These are phyloP conservation scores for Arctostaphylos glauca DNA, from an alignment of 148 eudicot species.

Conservation along the genomic window DNA sequence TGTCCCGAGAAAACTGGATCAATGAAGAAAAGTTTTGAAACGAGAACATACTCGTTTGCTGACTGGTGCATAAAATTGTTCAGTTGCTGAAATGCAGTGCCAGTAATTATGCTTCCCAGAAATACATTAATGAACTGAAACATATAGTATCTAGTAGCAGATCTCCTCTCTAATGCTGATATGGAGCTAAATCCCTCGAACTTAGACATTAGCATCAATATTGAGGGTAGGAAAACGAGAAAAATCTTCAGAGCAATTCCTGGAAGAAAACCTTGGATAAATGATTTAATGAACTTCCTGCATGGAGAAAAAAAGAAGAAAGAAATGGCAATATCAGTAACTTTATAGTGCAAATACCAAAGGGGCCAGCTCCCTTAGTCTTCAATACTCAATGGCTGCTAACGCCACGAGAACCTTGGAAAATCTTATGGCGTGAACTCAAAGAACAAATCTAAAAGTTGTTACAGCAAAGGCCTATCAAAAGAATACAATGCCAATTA, in stretches of 20 bases:
- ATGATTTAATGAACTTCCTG: constrained; percentile 52
- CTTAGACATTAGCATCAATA: constrained; percentile 76
- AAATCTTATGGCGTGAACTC: background rate
- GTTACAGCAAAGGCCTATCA: background rate
- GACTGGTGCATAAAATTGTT: constrained; percentile 55
- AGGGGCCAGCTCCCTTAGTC: too few species aligned
- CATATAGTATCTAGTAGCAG: constrained; percentile 60
- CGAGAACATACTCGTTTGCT: constrained; percentile 51
- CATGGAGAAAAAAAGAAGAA: constrained; percentile 11
- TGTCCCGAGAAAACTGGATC: background rate
- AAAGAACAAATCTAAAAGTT: background rate
- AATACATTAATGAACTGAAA: constrained; percentile 68
- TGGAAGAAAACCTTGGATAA: constrained; percentile 72
- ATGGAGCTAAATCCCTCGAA: constrained; percentile 62
- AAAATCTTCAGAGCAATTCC: constrained; percentile 74
- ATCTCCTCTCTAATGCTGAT: constrained; percentile 64
- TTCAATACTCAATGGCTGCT: too few species aligned
- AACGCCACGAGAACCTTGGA: constrained; percentile 4
- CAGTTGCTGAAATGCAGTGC: constrained; percentile 70
- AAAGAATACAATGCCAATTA: background rate
- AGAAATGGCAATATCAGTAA: constrained; percentile 2
- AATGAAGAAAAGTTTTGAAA: background rate
- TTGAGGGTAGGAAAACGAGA: constrained; percentile 54
- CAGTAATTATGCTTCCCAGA: constrained; percentile 73
- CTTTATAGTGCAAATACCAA: background rate